phyloP scores from a whole-genome alignment of 2,329 filamentous ascomycete species.

The Cladosporium sp. region DNA sequence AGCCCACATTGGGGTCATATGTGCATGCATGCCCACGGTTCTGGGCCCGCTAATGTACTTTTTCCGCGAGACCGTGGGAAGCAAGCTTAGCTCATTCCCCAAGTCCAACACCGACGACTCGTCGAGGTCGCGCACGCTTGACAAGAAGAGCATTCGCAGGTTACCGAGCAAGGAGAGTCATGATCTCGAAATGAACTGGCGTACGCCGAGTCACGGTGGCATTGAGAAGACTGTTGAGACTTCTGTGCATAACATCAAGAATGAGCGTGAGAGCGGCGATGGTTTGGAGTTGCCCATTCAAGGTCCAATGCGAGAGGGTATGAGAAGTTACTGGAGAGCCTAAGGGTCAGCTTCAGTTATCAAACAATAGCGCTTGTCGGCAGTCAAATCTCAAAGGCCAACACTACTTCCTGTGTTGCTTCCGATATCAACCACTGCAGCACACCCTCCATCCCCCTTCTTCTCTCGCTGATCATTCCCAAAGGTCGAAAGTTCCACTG shows the following conservation, averaged over 20 bases:
- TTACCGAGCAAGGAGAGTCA: conserved; percentile 1
- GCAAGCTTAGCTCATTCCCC: not conserved
- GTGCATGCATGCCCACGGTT: conserved; percentile 16
- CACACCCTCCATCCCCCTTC: no score
- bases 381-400: no score
- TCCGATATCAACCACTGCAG: no score
- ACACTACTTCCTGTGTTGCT: no score
- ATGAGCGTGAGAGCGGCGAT: not conserved
- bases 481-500: no score
- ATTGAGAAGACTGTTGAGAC: not conserved
- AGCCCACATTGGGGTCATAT: conserved; percentile 14
- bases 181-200: conserved; percentile 1
- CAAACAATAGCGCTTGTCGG: no score
- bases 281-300: not conserved
- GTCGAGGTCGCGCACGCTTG: not conserved
- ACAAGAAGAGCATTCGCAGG: not conserved
- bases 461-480: no score
- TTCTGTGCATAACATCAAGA: not conserved
- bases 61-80: conserved; percentile 1
- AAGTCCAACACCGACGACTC: not conserved
- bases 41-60: not conserved
- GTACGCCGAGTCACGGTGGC: not conserved
- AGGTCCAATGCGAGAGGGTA: no score
- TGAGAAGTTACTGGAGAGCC: no score
- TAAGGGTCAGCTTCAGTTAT: no score